Base-by-base conservation (phyloP, 352 stramenopile genomes). In the Phytophthora megakarya region DNA sequence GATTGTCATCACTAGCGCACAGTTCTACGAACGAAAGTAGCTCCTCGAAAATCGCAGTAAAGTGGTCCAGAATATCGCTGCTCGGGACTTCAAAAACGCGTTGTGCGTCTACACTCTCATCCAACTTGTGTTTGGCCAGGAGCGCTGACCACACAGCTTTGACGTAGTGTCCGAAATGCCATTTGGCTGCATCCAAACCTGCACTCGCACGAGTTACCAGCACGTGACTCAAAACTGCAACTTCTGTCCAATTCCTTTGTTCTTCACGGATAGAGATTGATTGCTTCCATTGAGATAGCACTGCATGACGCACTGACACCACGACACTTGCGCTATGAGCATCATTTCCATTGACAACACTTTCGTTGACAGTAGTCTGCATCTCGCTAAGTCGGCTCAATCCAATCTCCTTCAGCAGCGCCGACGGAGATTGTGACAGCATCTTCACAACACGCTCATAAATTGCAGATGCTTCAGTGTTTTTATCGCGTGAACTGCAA, bases 151-250 rank as follows among this genome's bases (percentile, higher is more conserved):
- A 80, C 23, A 88, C 61, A 7, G 80, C 78, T 32, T 90, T 90
- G 12, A 80, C 61, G 13, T 72, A 71, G 18, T 89, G 66, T 8
- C 80, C 84, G 62, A 93, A 90, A 38, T 63, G 19, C 58, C 60
- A 72, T 11, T 48, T 50, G 30, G 32, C 25, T 38, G 6, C 12
- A 16, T 40, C 56, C 15, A 40, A 47, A 44, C 18, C 46, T 16
- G 48, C 18, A 18, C 18, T 44, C 16, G 37, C 25, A 48, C 12
- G 10, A 67, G 43, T 43, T 68, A 28, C 5, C 25, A 81, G 38
- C 13, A 81, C 43, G 42, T 79, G 47, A 33, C 69, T 78, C 12
- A 90, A 32, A 2, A 89, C 22, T n/a, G 78, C 81, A 54, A 76
- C 76, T 30, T 69, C 67, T 19, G 43, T 39, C 75, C 73, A 88